Base-by-base conservation (phyloP, 345 rosid genomes). In the Garcia nutans region DNA sequence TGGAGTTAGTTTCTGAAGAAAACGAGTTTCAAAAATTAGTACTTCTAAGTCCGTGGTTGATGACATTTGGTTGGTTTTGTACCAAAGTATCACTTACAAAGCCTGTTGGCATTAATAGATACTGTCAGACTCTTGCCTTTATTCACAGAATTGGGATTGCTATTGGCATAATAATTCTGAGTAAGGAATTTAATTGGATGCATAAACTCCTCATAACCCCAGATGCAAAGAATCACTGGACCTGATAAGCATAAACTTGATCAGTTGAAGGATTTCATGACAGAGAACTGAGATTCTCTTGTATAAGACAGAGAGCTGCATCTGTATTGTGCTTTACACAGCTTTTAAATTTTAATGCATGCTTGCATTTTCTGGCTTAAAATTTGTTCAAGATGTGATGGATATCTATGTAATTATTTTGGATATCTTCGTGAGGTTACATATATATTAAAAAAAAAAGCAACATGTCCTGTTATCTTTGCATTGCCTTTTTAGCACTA, bases 71-170 rank as follows among this genome's bases (percentile, higher is more conserved):
- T 81, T 8, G 17, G 68, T 63, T 45, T 58, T 70, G 58, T 52
- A 33, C 15, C 65, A 56, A 68, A 10, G 45, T 23, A 75, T 64
- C 42, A 66, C 8, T 68, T 8, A 70, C 37, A 59, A 26, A 33
- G 37, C 69, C 58, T 70, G 60, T 63, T 66, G 74, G 47, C 70
- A 62, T 77, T 54, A 12, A 49, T 52, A 49, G 10, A 15, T 20
- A 5, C 19, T n/a, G n/a, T 24, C 10, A 5, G 13, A 6, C 19
- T 23, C 15, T 23, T 22, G 37, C 37, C 37, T 33, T 33, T 33
- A 33, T 0, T 33, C 37, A 33, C 37, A 33, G 4, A 33, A 33
- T 33, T 33, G 37, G 37, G 37, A 33, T 33, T 33, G 37, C 37
- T 33, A 33, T 33, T 33, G 37, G 37, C 37, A 33, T 33, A 33